phyloP scores from a whole-genome alignment of 1,284 basidiomycete genomes.

The Naganishia cerealis region DNA sequence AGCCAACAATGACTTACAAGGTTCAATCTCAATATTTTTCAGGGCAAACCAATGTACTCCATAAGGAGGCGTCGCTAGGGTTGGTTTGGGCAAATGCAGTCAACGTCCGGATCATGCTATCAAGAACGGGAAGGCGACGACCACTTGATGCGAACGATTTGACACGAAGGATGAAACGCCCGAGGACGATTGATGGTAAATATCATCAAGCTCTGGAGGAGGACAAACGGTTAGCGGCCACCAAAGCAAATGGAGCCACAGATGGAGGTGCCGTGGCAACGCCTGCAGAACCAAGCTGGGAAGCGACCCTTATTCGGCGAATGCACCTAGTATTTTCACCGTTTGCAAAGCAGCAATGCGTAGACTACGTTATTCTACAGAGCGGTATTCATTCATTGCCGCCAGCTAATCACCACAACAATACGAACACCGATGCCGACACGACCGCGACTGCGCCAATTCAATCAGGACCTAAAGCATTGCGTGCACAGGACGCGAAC shows the following conservation, averaged over 20 bases:
- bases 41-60: slow-evolving; percentile 61
- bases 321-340: slow-evolving; percentile 71
- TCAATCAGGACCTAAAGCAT: not conserved
- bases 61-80: slow-evolving; percentile 77
- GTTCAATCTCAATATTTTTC: slow-evolving; percentile 74
- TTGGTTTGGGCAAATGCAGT: slow-evolving; percentile 88
- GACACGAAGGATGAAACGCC: slow-evolving; percentile 25
- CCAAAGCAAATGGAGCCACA: slow-evolving; percentile 6
- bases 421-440: not conserved
- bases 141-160: slow-evolving; percentile 54
- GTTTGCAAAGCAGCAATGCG: slow-evolving; percentile 60
- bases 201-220: slow-evolving; percentile 21
- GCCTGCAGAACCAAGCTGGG: slow-evolving; percentile 41
- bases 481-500: slow-evolving; percentile 5
- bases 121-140: slow-evolving; percentile 68
- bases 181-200: slow-evolving; percentile 14
- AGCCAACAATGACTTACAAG: slow-evolving; percentile 61
- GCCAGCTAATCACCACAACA: not conserved
- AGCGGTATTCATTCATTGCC: slow-evolving; percentile 59
- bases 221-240: slow-evolving; percentile 5
- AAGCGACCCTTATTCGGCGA: slow-evolving; percentile 53
- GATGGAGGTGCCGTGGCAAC: not conserved
- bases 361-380: slow-evolving; percentile 70
- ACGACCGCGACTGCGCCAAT: not conserved
- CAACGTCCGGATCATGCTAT: slow-evolving; percentile 77